Evolutionary conservation across 257 asterid species (phyloP), one percentile per base, ranked within the genome.

Genomic region (Paulownia fortunei): DNA sequence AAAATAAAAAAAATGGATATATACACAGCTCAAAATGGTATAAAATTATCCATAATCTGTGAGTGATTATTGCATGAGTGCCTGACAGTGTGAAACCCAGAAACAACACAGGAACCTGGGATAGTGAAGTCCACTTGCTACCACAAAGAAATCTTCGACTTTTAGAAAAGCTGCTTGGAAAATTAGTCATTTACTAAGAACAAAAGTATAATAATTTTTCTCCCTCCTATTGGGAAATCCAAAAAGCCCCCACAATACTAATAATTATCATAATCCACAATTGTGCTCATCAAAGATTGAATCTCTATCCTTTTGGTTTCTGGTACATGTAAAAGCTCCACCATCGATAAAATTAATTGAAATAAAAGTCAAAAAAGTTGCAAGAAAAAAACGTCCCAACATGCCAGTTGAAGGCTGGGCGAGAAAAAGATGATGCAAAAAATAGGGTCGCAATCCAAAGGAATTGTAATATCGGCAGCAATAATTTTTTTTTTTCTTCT

Each of bases 311-410:
- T n/a, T n/a, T n/a, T n/a, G n/a, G n/a, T 24, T 58, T 65, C 11
- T 71, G 41, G 16, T 49, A 60, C 36, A 74, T 83, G 81, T 74
- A 59, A 79, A 79, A 82, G 85, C 87, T 81, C 82, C 18, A 74
- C 27, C 23, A 79, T 88, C 87, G 62, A 83, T 67, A 76, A 69
- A n/a, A 73, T 78, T 47, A 13, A 68, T 65, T 49, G 56, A 46
- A 69, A 80, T 62, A 30, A 69, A 78, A 88, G 94, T 88, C 89
- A 88, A 89, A n/a, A n/a, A 88, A 83, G 82, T 69, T 18, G 65
- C 44, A 81, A 75, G 82, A 68, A 79, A 86, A 79, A 86, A 82
- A 86, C 85, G 80, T 77, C 74, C 81, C 77, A 82, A 81, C 83
- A 76, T 76, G 87, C 78, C 49, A 54, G 32, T 41, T 55, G 42